Evolutionary conservation across 257 asterid genomes (phyloP).

Genomic region (Capsicum chinense): DNA sequence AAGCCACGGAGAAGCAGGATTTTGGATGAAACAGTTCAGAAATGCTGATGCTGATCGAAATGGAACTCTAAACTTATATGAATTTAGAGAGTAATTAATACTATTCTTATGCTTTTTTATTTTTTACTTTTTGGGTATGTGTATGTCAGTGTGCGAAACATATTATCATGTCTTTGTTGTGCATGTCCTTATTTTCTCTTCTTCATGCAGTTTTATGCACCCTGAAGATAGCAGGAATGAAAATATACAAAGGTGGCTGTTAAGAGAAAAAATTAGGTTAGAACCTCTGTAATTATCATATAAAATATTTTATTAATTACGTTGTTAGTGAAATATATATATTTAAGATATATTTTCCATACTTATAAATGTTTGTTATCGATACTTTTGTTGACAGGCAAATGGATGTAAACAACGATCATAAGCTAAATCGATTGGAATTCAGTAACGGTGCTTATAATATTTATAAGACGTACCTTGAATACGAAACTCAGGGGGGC

Average conservation of each 20-base stretch:
- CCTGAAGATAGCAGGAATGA: conserved; percentile 49
- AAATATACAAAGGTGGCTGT: conserved; percentile 41
- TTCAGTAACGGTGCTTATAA: conserved; percentile 40
- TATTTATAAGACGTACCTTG: conserved; percentile 35
- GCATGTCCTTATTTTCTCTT: too few relatives aligned
- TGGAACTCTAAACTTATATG: conserved; percentile 46
- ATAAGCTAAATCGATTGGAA: conserved; percentile 38
- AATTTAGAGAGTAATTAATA: conserved; percentile 45
- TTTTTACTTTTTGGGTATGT: too few relatives aligned
- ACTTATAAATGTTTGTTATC: not conserved
- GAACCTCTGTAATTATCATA: not conserved
- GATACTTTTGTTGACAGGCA: conserved; percentile 23
- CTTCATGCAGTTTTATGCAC: conserved; percentile 41
- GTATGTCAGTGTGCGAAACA: not conserved
- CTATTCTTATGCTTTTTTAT: too few relatives aligned
- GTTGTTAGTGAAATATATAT: not conserved
- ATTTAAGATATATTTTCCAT: too few relatives aligned
- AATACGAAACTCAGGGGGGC: conserved; percentile 33
- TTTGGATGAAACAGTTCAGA: conserved; percentile 51
- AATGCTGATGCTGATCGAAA: conserved; percentile 47
- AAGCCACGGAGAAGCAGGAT: conserved; percentile 43
- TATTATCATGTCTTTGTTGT: not conserved
- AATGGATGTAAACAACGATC: conserved; percentile 39
- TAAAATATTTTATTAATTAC: not conserved
- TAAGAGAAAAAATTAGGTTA: conserved; percentile 43